Conservation (phyloP, 805 yeast species). For the Hanseniaspora lachancei region DNA sequence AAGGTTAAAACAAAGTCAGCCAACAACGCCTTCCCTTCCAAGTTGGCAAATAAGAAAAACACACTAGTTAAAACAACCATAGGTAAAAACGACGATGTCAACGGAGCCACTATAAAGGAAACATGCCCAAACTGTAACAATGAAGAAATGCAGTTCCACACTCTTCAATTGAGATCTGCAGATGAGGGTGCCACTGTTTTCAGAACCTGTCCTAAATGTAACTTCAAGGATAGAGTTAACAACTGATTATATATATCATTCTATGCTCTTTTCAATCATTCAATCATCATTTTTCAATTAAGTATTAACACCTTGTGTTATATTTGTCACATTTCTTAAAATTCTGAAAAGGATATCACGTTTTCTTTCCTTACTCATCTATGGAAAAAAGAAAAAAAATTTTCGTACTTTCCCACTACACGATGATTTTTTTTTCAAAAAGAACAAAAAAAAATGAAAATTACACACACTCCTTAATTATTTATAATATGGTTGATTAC, state of each 20-base stretch:
- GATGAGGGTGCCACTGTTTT: conserved; percentile 99
- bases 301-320: too few relatives aligned
- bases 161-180: conserved; percentile 90
- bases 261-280: neutral
- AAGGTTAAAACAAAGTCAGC: conserved; percentile 80
- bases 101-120: conserved; percentile 90
- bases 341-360: too few relatives aligned
- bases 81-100: conserved; percentile 65
- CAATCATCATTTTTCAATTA: too few relatives aligned
- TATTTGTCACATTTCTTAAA: too few relatives aligned
- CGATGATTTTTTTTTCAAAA: neutral
- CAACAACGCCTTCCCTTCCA: conserved; percentile 87
- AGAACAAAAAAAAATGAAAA: neutral
- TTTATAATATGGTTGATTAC: neutral
- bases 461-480: neutral
- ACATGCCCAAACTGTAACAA: conserved; percentile 97
- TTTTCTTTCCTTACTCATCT: neutral
- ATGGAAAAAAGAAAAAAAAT: neutral
- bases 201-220: conserved; percentile 89
- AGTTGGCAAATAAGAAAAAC: conserved; percentile 53
- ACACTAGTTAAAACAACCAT: conserved; percentile 83
- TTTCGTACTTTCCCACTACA: neutral
- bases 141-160: conserved; percentile 96
- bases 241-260: conserved; percentile 29
- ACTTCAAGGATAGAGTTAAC: conserved; percentile 86